Percentiles rank a stretch among this genome's conserved stretches.
Evolutionary conservation across 805 yeast genomes (phyloP).

Genomic region (Candida maltosa): DNA sequence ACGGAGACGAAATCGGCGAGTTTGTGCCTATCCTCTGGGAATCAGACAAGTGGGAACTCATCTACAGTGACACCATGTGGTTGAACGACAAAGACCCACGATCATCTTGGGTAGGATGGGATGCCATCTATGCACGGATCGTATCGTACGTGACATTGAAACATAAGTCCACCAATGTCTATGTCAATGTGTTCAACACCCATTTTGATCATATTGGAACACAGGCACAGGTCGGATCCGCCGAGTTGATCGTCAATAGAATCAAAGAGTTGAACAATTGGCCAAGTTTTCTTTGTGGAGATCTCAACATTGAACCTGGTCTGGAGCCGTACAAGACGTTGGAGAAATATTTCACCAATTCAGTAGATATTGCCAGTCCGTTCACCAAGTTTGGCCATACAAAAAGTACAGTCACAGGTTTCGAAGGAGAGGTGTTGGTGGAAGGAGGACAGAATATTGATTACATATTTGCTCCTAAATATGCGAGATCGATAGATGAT

Average conservation of each 20-base stretch:
- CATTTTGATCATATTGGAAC: conserved; percentile 38
- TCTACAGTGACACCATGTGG: conserved; percentile 30
- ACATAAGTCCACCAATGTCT: conserved; percentile 21
- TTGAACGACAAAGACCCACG: conserved; percentile 31
- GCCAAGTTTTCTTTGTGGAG: conserved; percentile 32
- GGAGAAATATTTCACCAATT: conserved; percentile 13
- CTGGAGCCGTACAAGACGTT: conserved; percentile 18
- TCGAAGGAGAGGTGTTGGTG: conserved; percentile 20
- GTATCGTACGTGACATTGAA: conserved; percentile 29
- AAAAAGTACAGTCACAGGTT: conserved; percentile 30
- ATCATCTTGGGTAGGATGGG: conserved; percentile 35
- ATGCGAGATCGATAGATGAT: conserved; percentile 13
- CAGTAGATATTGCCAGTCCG: conserved; percentile 16
- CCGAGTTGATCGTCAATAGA: conserved; percentile 24
- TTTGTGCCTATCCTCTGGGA: conserved; percentile 31
- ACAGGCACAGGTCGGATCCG: conserved; percentile 25
- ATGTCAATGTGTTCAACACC: conserved; percentile 33
- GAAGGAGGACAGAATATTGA: conserved; percentile 30
- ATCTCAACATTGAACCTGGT: conserved; percentile 22
- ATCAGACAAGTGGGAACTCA: conserved; percentile 25
- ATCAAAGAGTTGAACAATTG: conserved; percentile 23
- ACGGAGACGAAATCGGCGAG: conserved; percentile 25
- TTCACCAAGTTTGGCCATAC: conserved; percentile 25
- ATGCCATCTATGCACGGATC: conserved; percentile 31
- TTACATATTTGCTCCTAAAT: conserved; percentile 27